Conservation (phyloP, 2,329 filamentous ascomycete species). For the Ophiosphaerella herpotricha region DNA sequence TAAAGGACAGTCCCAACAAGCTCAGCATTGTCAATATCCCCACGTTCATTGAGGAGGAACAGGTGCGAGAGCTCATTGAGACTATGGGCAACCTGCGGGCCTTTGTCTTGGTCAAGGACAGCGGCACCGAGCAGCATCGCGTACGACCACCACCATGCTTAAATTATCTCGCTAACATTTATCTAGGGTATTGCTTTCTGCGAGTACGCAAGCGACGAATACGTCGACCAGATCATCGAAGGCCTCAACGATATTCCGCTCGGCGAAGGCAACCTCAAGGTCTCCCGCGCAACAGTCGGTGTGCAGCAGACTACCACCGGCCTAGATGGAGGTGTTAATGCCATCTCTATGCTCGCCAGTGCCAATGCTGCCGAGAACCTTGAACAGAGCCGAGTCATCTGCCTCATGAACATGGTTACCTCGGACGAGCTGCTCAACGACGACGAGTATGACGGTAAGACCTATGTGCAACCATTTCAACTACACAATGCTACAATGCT, state of each 20-base stretch:
- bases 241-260: conserved; percentile 93
- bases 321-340: conserved; percentile 93
- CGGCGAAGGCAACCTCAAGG: conserved; percentile 82
- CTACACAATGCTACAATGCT: conserved; percentile 5
- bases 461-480: not conserved
- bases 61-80: conserved; percentile 85
- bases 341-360: conserved; percentile 96
- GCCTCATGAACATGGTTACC: conserved; percentile 98
- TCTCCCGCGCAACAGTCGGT: conserved; percentile 87
- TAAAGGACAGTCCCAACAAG: conserved; percentile 93
- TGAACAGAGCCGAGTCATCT: conserved; percentile 82
- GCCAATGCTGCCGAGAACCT: conserved; percentile 74
- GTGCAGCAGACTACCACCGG: conserved; percentile 88
- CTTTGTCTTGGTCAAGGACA: conserved; percentile 88
- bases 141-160: conserved; percentile 58
- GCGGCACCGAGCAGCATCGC: conserved; percentile 80
- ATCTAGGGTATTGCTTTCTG: conserved; percentile 90
- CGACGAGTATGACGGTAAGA: conserved; percentile 90
- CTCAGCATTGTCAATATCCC: conserved; percentile 91
- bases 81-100: conserved; percentile 93
- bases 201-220: conserved; percentile 80
- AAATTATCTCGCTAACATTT: conserved; percentile 13
- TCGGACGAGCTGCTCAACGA: conserved; percentile 90
- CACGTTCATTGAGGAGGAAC: conserved; percentile 83
- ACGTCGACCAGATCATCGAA: conserved; percentile 85